phyloP scores from a whole-genome alignment of 108 stramenopile genomes.

The Cyclotella choctawhatcheeana region DNA sequence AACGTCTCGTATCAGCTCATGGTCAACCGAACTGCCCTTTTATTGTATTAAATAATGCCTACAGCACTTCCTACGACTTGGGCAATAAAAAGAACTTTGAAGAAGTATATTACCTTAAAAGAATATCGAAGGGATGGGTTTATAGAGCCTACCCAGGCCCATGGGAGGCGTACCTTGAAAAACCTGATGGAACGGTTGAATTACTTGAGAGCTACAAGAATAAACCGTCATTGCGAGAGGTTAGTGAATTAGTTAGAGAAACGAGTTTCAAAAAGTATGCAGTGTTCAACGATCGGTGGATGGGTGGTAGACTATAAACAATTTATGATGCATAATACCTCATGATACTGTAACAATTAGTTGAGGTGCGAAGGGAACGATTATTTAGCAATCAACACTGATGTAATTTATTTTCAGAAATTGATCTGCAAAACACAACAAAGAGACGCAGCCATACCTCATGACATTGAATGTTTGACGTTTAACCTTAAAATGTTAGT shows the following conservation, averaged over 20 bases:
- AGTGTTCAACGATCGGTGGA: constrained; percentile 91
- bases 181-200: constrained; percentile 83
- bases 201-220: constrained; percentile 74
- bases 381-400: no score
- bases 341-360: no score
- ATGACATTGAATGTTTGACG: no score
- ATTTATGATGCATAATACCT: neutral
- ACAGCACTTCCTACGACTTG: constrained; percentile 85
- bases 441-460: no score
- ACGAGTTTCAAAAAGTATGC: constrained; percentile 86
- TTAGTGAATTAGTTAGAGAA: constrained; percentile 82
- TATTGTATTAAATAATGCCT: constrained; percentile 80
- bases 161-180: constrained; percentile 89
- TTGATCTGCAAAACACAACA: no score
- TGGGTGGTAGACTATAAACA: constrained; percentile 57
- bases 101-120: constrained; percentile 82
- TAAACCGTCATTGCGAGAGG: constrained; percentile 79
- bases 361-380: no score
- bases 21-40: constrained; percentile 61
- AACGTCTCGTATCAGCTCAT: constrained; percentile 64
- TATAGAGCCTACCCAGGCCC: constrained; percentile 82
- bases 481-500: no score
- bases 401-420: no score
- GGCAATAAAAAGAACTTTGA: constrained; percentile 83
- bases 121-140: constrained; percentile 88